Evolutionary conservation across 2,329 filamentous ascomycete species (phyloP), one percentile per base, ranked within the genome.

Genomic region (Fusarium aywerte): DNA sequence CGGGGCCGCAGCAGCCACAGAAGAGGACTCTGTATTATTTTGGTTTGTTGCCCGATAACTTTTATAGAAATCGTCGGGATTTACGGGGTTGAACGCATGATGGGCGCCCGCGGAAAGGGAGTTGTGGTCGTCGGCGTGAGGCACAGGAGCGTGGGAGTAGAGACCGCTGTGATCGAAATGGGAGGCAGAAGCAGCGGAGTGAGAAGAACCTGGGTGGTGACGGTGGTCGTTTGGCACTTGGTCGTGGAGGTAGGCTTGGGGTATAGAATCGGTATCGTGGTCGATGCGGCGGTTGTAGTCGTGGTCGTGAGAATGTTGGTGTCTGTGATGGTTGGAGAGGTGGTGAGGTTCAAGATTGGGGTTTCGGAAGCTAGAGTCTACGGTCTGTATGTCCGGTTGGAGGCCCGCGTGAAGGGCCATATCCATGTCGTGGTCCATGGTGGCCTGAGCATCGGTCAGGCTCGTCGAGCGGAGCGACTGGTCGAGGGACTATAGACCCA

Each of bases 31-130:
- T 72, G 69, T 72, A 49, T 76, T 74, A 67, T 69, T 69, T 70
- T 75, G 76, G 62, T 79, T 77, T 53, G 76, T 72, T 71, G 76
- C 76, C 70, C 78, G 79, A 72, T 83, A 84, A 74, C 79, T 81
- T 70, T 81, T 82, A 77, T 87, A 87, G 76, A 85, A 87, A 74
- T 84, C 80, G 81, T 85, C 84, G 70, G 84, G 83, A 71, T 85
- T 81, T 77, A 82, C 74, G 72, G 80, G 65, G 70, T 78, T 78
- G 74, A 77, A 74, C 67, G 76, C 77, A 80, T 80, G 77, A 53
- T 77, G 74, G 55, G 72, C 63, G 54, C 68, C 69, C 47, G 59
- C 40, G 25, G 66, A 66, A 47, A 70, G 59, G 40, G 69, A 61
- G 43, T 67, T 62, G 66, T 70, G 61, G 42, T 69, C 56, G 64